Percentiles rank a stretch among this genome's conserved stretches.
phyloP scores from a whole-genome alignment of 176 grass and related monocot genomes.

The Aegilops umbellulata region DNA sequence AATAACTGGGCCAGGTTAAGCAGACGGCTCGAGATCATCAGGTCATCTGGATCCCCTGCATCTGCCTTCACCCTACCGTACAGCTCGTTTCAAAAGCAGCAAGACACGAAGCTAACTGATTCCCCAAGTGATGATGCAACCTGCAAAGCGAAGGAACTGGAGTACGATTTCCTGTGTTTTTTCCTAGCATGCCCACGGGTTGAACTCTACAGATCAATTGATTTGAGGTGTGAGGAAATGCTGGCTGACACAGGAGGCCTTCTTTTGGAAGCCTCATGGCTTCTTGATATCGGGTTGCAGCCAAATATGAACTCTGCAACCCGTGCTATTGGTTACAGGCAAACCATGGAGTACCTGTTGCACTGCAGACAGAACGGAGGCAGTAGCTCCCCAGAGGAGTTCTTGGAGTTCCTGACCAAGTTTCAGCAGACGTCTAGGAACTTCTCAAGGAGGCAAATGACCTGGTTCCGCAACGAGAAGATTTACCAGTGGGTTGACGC shows the following conservation, averaged over 20 bases:
- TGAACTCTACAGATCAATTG: slow-evolving; percentile 62
- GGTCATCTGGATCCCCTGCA: slow-evolving; percentile 60
- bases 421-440: slow-evolving; percentile 74
- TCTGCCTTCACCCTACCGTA: slow-evolving; percentile 62
- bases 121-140: neutral
- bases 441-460: slow-evolving; percentile 81
- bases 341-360: slow-evolving; percentile 76
- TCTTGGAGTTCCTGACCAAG: slow-evolving; percentile 49
- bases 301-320: slow-evolving; percentile 62
- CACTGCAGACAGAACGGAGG: slow-evolving; percentile 64
- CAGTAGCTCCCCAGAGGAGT: slow-evolving; percentile 54
- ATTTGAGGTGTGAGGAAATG: slow-evolving; percentile 86
- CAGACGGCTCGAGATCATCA: slow-evolving; percentile 66
- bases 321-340: slow-evolving; percentile 79
- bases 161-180: slow-evolving; percentile 68
- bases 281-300: slow-evolving; percentile 65
- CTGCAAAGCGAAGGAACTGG: slow-evolving; percentile 37
- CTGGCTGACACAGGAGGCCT: slow-evolving; percentile 61
- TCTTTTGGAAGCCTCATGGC: slow-evolving; percentile 76
- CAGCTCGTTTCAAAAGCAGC: slow-evolving; percentile 39
- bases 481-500: slow-evolving; percentile 75
- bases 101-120: neutral
- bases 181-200: slow-evolving; percentile 52
- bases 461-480: slow-evolving; percentile 78
- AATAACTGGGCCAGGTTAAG: slow-evolving; percentile 74